Conservation (phyloP, 371 early-diverging fungal genomes). For the Mortierella sp. region DNA sequence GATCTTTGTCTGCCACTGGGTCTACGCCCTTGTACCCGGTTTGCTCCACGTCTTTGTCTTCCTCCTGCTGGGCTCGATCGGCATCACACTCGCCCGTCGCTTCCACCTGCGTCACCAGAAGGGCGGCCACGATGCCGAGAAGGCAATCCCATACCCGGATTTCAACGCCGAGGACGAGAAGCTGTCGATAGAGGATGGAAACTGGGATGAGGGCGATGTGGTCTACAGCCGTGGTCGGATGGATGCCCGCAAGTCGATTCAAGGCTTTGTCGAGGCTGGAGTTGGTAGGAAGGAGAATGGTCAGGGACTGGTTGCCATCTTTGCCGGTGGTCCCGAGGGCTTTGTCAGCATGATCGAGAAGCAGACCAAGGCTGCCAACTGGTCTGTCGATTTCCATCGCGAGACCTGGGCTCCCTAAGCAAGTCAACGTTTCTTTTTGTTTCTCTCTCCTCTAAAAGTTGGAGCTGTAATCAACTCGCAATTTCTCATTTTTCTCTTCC, state of each 20-base stretch:
- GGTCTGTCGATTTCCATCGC: conserved; percentile 49
- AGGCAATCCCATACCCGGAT: conserved; percentile 24
- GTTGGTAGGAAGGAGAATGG: conserved; percentile 37
- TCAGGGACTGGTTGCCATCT: conserved; percentile 32
- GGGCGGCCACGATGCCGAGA: conserved; percentile 21
- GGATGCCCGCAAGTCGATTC: conserved; percentile 34
- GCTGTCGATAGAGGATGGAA: conserved; percentile 33
- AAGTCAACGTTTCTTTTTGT: background rate
- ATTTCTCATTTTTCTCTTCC: background rate
- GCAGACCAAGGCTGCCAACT: conserved; percentile 36
- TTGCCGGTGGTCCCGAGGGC: conserved; percentile 52
- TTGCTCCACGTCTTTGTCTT: conserved; percentile 32
- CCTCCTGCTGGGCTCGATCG: conserved; percentile 34
- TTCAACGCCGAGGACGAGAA: conserved; percentile 20
- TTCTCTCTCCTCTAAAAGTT: background rate
- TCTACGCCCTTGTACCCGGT: conserved; percentile 31
- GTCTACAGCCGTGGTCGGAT: conserved; percentile 43
- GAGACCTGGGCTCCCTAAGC: conserved; percentile 54
- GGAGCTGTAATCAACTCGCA: too few relatives aligned
- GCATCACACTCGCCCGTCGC: conserved; percentile 24
- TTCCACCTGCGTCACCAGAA: conserved; percentile 34
- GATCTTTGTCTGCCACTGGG: conserved; percentile 46
- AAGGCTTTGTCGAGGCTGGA: conserved; percentile 29
- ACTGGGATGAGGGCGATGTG: conserved; percentile 55
- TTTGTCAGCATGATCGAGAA: conserved; percentile 41